Evolutionary conservation across 148 eudicot species (phyloP), one percentile per base, ranked within the genome.

Genomic region (Spergularia marina): DNA sequence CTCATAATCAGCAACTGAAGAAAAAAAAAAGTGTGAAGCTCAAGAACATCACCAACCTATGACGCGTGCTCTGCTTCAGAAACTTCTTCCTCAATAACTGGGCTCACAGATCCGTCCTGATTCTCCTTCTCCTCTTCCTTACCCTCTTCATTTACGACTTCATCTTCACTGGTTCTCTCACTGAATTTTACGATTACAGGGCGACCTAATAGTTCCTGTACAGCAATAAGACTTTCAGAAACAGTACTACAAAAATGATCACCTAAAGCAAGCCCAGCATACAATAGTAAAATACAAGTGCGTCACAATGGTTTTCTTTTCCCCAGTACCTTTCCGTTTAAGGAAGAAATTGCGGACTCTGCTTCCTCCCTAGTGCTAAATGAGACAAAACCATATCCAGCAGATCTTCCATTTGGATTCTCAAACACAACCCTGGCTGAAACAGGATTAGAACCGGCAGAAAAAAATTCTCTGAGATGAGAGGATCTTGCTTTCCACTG

Each of bases 311-410:
- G 41, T 56, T 39, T 57, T 68, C 20, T 16, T 17, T 36, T 52
- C 36, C 40, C 18, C 13, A 18, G 60, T 83, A 91, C 98, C 98
- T 91, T 91, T 44, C 91, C 97, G 63, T 94, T 74, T 76, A 90
- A 82, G 77, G 85, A 71, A 65, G 89, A 70, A 16, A 94, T 75
- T 16, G 93, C 98, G 79, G 87, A 60, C 72, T 91, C 93, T 0
- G 98, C 97, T 84, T 94, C 97, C 80, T 91, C 97, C 78, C 77
- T 89, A 10, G 93, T 85, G 77, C 79, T 77, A 81, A 91, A 94
- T n/a, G 92, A 86, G 73, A 90, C 97, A 81, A 94, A 94, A 5
- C 97, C 98, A 80, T 94, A 94, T 12, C 97, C 98, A 72, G 95
- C 96, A 79, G 98, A 86, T 83, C 83, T 87, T 76, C 88, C 89